Evolutionary conservation across 75 land plant species (phyloP).

Genomic region (Isoetes taiwanensis): DNA sequence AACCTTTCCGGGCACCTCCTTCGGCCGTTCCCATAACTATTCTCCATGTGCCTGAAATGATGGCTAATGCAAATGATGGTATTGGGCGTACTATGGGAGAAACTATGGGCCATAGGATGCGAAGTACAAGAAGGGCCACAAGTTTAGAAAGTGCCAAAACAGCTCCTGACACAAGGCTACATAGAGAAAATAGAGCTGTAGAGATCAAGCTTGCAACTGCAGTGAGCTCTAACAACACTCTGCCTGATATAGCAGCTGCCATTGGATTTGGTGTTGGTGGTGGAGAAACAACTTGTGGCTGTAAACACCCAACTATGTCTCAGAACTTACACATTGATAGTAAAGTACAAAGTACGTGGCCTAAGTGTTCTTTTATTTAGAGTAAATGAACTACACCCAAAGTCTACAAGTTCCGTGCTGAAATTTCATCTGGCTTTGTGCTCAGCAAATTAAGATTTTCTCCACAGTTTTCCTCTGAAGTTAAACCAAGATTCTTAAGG

Average conservation of each 20-base stretch:
- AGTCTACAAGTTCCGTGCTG: too few species aligned
- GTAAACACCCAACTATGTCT: too few species aligned
- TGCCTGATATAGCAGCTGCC: slow-evolving; percentile 74
- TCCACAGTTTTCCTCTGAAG: too few species aligned
- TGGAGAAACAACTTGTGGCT: slow-evolving; percentile 54
- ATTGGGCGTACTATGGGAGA: slow-evolving; percentile 31
- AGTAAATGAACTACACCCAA: too few species aligned
- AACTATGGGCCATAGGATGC: slow-evolving; percentile 48
- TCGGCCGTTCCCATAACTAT: neutral
- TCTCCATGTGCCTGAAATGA: slow-evolving; percentile 10
- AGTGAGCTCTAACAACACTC: slow-evolving; percentile 60
- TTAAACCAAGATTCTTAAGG: too few species aligned
- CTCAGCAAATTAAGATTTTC: too few species aligned
- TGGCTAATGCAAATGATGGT: slow-evolving; percentile 10
- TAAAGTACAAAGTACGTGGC: too few species aligned
- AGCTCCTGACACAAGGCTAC: slow-evolving; percentile 50
- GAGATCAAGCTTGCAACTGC: slow-evolving; percentile 46
- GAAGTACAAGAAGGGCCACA: slow-evolving; percentile 20
- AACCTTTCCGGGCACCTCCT: slow-evolving; percentile 13
- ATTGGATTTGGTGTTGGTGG: slow-evolving; percentile 62
- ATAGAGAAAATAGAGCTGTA: slow-evolving; percentile 47
- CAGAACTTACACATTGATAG: too few species aligned
- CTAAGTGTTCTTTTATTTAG: too few species aligned
- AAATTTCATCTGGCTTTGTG: too few species aligned
- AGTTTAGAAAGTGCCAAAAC: slow-evolving; percentile 41